Evolutionary conservation across 2,329 filamentous ascomycete species (phyloP).

Genomic region (Curvularia spicifera): DNA sequence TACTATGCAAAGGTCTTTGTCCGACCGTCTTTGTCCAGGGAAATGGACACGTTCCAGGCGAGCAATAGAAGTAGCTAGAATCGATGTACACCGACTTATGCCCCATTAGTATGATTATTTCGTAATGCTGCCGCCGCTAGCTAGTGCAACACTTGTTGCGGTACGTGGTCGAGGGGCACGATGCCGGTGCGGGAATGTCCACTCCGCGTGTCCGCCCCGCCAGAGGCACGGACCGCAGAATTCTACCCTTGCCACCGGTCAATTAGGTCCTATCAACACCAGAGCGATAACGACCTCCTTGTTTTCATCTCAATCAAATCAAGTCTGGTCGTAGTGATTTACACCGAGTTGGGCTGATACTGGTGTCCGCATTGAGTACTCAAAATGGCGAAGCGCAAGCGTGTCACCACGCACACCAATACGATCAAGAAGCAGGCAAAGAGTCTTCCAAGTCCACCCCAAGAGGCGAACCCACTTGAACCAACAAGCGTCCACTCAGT

Average conservation of each 20-base stretch:
- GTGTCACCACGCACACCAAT: slow-evolving; percentile 28
- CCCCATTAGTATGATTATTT: not conserved
- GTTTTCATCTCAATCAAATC: not conserved
- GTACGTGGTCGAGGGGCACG: not conserved
- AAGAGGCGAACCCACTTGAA: slow-evolving; percentile 41
- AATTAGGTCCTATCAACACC: not conserved
- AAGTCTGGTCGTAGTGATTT: not conserved
- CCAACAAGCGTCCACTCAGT: slow-evolving; percentile 61
- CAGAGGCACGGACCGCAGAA: slow-evolving; percentile 15
- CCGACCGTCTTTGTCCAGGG: not conserved
- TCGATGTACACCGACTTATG: not conserved
- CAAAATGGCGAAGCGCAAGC: slow-evolving; percentile 40
- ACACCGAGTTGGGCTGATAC: not conserved
- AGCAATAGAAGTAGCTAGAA: not conserved
- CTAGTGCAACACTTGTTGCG: not conserved
- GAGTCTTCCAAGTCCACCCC: slow-evolving; percentile 36
- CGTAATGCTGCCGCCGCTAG: not conserved
- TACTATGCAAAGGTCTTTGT: not conserved
- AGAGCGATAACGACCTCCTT: not conserved
- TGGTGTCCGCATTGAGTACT: not conserved
- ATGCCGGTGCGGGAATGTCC: not conserved
- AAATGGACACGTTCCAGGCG: not conserved
- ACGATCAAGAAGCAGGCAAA: slow-evolving; percentile 33
- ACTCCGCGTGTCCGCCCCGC: not conserved
- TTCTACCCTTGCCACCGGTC: slow-evolving; percentile 13